Base-by-base conservation (phyloP, 208 protist species). In the Balamuthia mandrillaris region DNA sequence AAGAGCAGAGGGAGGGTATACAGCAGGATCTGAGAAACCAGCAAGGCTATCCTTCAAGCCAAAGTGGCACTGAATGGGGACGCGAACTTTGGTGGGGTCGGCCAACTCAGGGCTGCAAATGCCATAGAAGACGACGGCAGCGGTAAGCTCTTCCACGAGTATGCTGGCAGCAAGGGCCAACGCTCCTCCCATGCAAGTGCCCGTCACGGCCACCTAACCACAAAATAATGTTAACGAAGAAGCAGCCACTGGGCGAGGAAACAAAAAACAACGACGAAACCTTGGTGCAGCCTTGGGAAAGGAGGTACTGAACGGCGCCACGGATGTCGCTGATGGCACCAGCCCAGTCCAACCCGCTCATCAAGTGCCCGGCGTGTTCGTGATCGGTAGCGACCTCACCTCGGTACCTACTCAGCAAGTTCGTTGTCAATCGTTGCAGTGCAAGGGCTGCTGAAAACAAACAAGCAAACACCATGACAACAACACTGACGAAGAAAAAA, bases 111-210 rank as follows among this genome's bases (percentile, higher is more conserved):
- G 47, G 12, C 35, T 29, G 35, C 47, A 49, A 49, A 81, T 81
- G 41, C 72, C 72, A 24, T 81, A 81, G 27, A 37, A 81, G 41
- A 35, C 35, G 29, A 81, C 49, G 0, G 12, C 72, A 44, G 72
- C 72, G 29, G 54, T 49, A 39, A 61, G 47, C 45, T 81, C 72
- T 29, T 29, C 31, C 3, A 54, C 45, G 35, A 56, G 72, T 14
- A 49, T 49, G 31, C 47, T 49, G 35, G 35, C 60, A 33, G 72
- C 72, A 18, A 81, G 72, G 21, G 72, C 7, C 29, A 81, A 31
- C 0, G 72, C 72, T n/a, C 72, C 72, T 18, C 72, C 72, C 72
- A 81, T 81, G 72, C 68, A 78, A 35, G 56, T 58, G 35, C 68
- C 68, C 18, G 56, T 51, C 27, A 78, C 45, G 68, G 41, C 68